These are phyloP conservation scores for Cornus florida DNA, from an alignment of 148 eudicot genomes.

Conservation along the genomic window DNA sequence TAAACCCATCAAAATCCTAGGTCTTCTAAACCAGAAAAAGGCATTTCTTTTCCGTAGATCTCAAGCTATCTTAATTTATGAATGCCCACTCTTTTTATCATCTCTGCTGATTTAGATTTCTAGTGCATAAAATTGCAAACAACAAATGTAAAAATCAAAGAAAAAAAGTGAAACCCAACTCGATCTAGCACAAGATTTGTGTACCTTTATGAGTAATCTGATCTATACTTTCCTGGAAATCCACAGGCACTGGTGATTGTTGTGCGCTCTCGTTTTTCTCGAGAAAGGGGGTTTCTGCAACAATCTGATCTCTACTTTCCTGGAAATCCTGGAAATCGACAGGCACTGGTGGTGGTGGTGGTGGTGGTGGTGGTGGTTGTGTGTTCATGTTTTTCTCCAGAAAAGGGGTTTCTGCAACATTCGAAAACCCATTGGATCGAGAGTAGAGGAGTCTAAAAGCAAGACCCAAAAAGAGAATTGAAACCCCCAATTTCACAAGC, in stretches of 20 bases:
- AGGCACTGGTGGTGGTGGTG: not conserved
- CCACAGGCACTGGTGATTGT: not conserved
- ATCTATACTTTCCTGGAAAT: constrained; percentile 9
- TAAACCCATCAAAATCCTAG: not conserved
- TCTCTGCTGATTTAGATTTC: not conserved
- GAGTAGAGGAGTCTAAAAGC: constrained; percentile 34
- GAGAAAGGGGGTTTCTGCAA: not conserved
- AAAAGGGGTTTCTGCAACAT: constrained; percentile 1
- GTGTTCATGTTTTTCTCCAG: not conserved
- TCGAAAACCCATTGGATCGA: constrained; percentile 23
- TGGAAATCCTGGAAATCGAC: not conserved
- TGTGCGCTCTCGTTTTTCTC: not conserved
- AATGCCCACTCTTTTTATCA: not conserved
- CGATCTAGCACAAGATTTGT: not conserved
- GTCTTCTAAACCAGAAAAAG: not conserved
- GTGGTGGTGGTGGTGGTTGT: not conserved
- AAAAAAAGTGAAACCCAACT: not conserved
- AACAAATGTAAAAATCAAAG: not conserved
- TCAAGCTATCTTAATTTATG: not conserved
- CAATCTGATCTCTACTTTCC: constrained; percentile 15
- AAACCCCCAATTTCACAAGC: constrained; percentile 31
- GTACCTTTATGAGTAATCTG: not conserved
- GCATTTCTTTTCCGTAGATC: not conserved
- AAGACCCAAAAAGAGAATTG: constrained; percentile 37
- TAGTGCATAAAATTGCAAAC: not conserved